Percentiles rank a stretch among this genome's conserved stretches.
These are phyloP conservation scores for Alisma plantagoaquatica DNA, from an alignment of 106 monocot genomes.

Conservation along the genomic window DNA sequence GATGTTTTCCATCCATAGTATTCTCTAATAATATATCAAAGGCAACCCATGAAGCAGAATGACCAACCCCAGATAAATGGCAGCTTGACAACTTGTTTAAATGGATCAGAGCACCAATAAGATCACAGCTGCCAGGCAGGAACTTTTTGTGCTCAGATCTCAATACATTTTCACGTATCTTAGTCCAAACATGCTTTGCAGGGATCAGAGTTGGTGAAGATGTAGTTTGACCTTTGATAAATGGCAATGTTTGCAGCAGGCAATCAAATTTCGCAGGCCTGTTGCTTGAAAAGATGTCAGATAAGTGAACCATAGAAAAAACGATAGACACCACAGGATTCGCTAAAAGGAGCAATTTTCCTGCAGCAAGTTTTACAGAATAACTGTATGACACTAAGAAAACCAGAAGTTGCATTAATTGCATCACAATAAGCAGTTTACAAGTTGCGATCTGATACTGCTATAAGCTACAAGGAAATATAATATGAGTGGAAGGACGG, in stretches of 20 bases:
- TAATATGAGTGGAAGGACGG: no score
- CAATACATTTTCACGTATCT: slow-evolving; percentile 27
- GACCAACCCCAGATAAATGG: no score
- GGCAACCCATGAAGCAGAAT: slow-evolving; percentile 54
- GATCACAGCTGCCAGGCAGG: slow-evolving; percentile 23
- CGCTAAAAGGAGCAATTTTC: no score
- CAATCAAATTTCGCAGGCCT: slow-evolving; percentile 53
- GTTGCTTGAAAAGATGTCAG: slow-evolving; percentile 6
- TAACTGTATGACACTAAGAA: no score
- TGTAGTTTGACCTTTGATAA: slow-evolving; percentile 40
- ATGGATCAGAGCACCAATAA: slow-evolving; percentile 44
- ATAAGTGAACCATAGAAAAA: no score
- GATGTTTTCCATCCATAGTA: slow-evolving; percentile 23
- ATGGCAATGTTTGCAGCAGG: slow-evolving; percentile 45
- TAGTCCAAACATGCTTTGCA: slow-evolving; percentile 23
- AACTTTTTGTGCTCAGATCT: slow-evolving; percentile 21
- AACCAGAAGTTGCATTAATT: no score
- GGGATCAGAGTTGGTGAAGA: slow-evolving; percentile 22
- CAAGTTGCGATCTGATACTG: no score
- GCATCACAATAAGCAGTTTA: no score
- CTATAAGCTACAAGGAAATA: no score
- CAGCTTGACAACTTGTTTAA: slow-evolving; percentile 22
- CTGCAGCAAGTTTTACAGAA: no score
- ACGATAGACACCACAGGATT: no score
- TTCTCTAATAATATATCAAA: slow-evolving; percentile 78